A percentile compares a stretch with the other conserved stretches of the same genome.
phyloP scores from a whole-genome alignment of 2,329 filamentous ascomycete species.

The Cordyceps militaris region DNA sequence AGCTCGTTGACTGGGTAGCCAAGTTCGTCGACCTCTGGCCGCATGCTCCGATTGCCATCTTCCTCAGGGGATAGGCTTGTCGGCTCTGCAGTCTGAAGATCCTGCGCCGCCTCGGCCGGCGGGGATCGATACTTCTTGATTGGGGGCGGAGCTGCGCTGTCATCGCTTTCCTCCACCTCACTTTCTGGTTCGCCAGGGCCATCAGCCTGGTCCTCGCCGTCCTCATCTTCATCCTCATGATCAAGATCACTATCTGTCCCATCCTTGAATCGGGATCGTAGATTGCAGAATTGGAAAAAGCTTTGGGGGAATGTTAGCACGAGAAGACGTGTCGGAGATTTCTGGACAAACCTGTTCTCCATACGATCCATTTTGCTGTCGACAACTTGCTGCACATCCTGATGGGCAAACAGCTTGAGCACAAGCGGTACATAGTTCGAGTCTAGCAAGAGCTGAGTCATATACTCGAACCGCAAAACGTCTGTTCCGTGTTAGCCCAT shows the following conservation, averaged over 20 bases:
- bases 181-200: slow-evolving; percentile 28
- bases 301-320: slow-evolving; percentile 35
- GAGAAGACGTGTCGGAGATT: not conserved
- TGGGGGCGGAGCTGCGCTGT: slow-evolving; percentile 78
- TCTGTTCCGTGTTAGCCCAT: slow-evolving; percentile 45
- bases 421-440: slow-evolving; percentile 92
- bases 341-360: slow-evolving; percentile 60
- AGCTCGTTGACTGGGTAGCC: slow-evolving; percentile 69
- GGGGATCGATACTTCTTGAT: slow-evolving; percentile 55
- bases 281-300: slow-evolving; percentile 87
- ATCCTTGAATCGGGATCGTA: slow-evolving; percentile 48
- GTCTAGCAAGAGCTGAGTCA: slow-evolving; percentile 87
- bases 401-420: slow-evolving; percentile 86
- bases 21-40: slow-evolving; percentile 73
- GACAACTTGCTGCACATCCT: slow-evolving; percentile 85
- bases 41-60: slow-evolving; percentile 24
- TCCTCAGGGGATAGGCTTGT: slow-evolving; percentile 21
- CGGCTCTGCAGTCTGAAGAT: slow-evolving; percentile 19
- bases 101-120: slow-evolving; percentile 20
- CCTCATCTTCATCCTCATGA: slow-evolving; percentile 19
- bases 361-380: slow-evolving; percentile 78
- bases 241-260: slow-evolving; percentile 23
- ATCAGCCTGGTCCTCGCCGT: slow-evolving; percentile 16
- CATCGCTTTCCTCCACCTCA: slow-evolving; percentile 48
- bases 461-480: slow-evolving; percentile 89